Base-by-base conservation (phyloP, 2,329 filamentous ascomycete species). In the Cytospora paraplurivora region DNA sequence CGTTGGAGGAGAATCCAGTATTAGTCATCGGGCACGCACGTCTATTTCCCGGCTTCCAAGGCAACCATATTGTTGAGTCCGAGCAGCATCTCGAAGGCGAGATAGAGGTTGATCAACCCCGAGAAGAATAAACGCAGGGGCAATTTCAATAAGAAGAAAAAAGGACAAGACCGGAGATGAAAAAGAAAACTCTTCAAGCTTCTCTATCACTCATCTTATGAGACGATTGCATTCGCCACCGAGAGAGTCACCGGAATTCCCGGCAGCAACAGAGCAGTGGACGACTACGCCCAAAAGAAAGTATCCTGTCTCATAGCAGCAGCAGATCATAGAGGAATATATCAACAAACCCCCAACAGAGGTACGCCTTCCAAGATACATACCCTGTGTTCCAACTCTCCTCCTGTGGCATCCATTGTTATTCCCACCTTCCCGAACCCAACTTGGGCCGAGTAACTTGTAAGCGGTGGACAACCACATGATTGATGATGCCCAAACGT, bases 251-350 rank as follows among this genome's bases (percentile, higher is more conserved):
- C 62, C 61, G 56, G 57, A 59, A 53, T 58, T 61, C 51, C 61
- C 54, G 15, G 32, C 19, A 47, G 10, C 44, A 47, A n/a, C 54
- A 47, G 27, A 27, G 35, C 21, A 13, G 19, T 54, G 35, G 54
- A 37, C 44, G 44, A 13, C 51, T 19, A 19, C 10, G n/a, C 44
- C 37, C 35, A 57, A 60, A 66, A 54, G 55, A 50, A 66, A 63
- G 56, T 56, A 32, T 33, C 34, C 33, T 66, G 64, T 66, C 64
- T 66, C 64, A 66, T 56, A 53, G 41, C 56, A 63, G 57, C 56
- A 56, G 47, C 32, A 56, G 32, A 41, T 53, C 60, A 58, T 34
- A 53, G 15, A 17, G 33, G 32, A 56, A 33, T 7, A 49, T 34
- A 59, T 37, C 17, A 19, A 47, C 12, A 41, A 27, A n/a, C 21